Conservation (phyloP, 1,139 yeast species). For the Candida sanyaensis region DNA sequence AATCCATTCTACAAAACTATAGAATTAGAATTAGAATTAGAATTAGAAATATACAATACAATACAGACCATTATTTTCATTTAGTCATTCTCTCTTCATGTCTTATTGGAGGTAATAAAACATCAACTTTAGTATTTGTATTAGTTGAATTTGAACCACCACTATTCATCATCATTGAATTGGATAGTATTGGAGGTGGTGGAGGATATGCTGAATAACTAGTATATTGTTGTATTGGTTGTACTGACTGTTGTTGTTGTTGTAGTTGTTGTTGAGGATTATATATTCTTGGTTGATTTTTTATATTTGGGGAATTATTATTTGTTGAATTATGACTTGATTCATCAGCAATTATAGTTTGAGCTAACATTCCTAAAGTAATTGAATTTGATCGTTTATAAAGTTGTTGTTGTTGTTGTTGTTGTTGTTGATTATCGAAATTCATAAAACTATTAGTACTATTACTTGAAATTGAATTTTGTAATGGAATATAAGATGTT, state of each 20-base stretch:
- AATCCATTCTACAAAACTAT: constrained; percentile 15
- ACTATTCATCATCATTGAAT: background rate
- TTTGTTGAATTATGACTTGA: constrained; percentile 2
- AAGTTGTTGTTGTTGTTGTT: background rate
- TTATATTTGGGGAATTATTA: constrained; percentile 1
- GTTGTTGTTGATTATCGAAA: background rate
- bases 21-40: constrained; percentile 6
- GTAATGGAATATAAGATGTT: constrained; percentile 1
- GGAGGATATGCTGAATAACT: constrained; percentile 16
- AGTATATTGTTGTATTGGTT: constrained; percentile 6
- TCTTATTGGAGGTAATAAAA: constrained; percentile 16
- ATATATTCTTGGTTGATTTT: constrained; percentile 2
- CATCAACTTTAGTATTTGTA: constrained; percentile 4
- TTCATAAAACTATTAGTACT: constrained; percentile 5
- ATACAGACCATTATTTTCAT: background rate
- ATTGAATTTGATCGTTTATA: constrained; percentile 15
- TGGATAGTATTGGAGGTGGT: constrained; percentile 15
- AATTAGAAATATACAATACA: constrained; percentile 3
- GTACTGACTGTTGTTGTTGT: constrained; percentile 3
- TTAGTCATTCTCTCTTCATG: constrained; percentile 7
- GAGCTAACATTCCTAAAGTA: constrained; percentile 14
- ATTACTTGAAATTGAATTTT: constrained; percentile 1
- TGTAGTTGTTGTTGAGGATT: constrained; percentile 5
- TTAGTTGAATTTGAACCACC: background rate
- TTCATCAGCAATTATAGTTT: constrained; percentile 6